These are phyloP conservation scores for Saccharomyces hybrid DNA, from an alignment of 1,139 yeast species.

Conservation along the genomic window DNA sequence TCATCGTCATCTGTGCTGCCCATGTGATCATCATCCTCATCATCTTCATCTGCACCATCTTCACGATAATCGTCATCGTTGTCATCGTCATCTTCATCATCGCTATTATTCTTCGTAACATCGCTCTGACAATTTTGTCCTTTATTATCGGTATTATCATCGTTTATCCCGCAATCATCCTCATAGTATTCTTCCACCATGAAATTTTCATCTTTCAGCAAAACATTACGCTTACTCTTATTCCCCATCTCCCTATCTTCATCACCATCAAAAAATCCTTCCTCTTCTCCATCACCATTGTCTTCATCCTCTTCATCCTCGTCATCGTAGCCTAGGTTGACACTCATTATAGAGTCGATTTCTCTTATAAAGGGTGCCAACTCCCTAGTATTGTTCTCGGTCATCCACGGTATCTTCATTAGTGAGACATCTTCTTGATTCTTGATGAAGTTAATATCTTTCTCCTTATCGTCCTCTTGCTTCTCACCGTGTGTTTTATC, in stretches of 20 bases:
- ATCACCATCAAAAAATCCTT: slow-evolving; percentile 5
- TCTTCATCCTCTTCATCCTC: slow-evolving; percentile 24
- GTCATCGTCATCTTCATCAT: slow-evolving; percentile 11
- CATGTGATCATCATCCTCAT: slow-evolving; percentile 15
- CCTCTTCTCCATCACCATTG: slow-evolving; percentile 10
- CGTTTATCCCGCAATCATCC: slow-evolving; percentile 13
- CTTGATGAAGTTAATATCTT: slow-evolving; percentile 13
- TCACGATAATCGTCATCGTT: slow-evolving; percentile 14
- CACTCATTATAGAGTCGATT: slow-evolving; percentile 29
- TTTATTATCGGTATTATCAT: slow-evolving; percentile 10
- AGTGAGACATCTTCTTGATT: slow-evolving; percentile 30
- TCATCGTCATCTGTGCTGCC: slow-evolving; percentile 10
- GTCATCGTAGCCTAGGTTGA: slow-evolving; percentile 27
- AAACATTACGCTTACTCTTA: background rate
- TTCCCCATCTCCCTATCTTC: slow-evolving; percentile 3
- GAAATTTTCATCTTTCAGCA: slow-evolving; percentile 11
- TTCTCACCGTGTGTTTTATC: slow-evolving; percentile 2
- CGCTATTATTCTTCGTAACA: slow-evolving; percentile 10
- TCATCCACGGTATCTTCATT: slow-evolving; percentile 44
- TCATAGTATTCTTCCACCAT: slow-evolving; percentile 25
- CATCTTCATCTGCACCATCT: slow-evolving; percentile 15
- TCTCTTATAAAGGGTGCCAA: slow-evolving; percentile 26
- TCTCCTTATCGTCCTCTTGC: slow-evolving; percentile 4
- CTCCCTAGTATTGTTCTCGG: slow-evolving; percentile 23
- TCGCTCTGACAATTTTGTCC: background rate